Conservation (phyloP, 345 rosid genomes). For the Cochlearia excelsa region DNA sequence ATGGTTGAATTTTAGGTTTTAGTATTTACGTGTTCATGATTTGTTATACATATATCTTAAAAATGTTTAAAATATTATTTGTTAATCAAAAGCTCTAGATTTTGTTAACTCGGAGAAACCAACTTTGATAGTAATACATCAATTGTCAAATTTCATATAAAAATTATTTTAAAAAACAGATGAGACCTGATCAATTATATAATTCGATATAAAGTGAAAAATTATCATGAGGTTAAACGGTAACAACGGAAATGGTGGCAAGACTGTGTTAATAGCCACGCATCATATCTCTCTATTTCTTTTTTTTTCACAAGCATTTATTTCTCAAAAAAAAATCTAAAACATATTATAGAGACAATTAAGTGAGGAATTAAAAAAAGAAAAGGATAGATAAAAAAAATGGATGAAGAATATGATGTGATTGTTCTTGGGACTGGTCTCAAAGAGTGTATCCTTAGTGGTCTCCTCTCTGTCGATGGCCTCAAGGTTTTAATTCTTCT, state of each 20-base stretch:
- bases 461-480: constrained; percentile 89
- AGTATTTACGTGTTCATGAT: constrained; percentile 14
- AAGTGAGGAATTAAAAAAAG: neutral
- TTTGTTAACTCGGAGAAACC: constrained; percentile 1
- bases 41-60: neutral
- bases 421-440: constrained; percentile 95
- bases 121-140: neutral
- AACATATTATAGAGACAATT: constrained; percentile 4
- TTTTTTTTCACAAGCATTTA: constrained; percentile 11
- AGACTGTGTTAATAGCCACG: constrained; percentile 38
- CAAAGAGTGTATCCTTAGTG: constrained; percentile 95
- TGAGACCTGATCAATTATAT: no score
- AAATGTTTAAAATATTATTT: no score
- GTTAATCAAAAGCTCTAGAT: neutral
- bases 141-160: no score
- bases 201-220: neutral
- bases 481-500: constrained; percentile 54
- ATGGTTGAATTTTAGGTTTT: constrained; percentile 27
- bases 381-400: constrained; percentile 27
- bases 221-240: constrained; percentile 26
- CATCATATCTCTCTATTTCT: constrained; percentile 23
- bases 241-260: constrained; percentile 24
- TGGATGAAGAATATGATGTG: constrained; percentile 97
- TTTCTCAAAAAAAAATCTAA: neutral
- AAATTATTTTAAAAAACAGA: no score